A percentile compares a stretch with the other conserved stretches of the same genome.
Conservation (phyloP, 805 yeast species). For the Kluyveromyces starmeri region DNA sequence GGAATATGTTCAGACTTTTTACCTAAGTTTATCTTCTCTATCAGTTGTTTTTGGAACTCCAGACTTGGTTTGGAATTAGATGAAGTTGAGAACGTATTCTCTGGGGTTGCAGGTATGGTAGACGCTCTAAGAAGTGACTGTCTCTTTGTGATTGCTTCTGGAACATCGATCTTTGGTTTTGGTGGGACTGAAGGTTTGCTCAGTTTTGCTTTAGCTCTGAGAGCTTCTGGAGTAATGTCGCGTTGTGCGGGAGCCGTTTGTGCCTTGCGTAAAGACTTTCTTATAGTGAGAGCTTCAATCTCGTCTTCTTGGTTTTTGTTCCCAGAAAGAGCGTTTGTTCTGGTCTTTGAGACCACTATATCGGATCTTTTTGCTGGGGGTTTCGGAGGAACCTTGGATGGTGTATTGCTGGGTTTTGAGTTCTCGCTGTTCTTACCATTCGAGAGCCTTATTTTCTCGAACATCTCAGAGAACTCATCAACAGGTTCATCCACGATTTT, state of each 20-base stretch:
- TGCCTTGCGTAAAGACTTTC: not conserved
- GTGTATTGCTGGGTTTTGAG: not conserved
- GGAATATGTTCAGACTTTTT: too few species aligned
- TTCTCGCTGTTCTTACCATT: not conserved
- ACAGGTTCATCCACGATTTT: conserved; percentile 1
- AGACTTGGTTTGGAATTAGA: not conserved
- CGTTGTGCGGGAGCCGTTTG: not conserved
- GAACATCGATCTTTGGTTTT: not conserved
- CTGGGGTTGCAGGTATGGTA: not conserved
- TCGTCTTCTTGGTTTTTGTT: not conserved
- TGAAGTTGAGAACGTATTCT: too few species aligned
- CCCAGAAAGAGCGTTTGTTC: not conserved
- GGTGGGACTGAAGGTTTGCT: not conserved
- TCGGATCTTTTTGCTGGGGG: not conserved
- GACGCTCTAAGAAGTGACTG: conserved; percentile 1
- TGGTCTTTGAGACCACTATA: not conserved
- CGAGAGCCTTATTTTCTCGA: not conserved
- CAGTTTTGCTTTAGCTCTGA: conserved; percentile 1
- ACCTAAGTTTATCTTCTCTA: not conserved
- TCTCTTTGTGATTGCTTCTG: conserved; percentile 6
- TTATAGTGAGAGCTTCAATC: not conserved
- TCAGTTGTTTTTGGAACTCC: not conserved
- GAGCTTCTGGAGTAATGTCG: conserved; percentile 5
- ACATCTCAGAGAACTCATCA: conserved; percentile 1
- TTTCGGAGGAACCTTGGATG: not conserved